Evolutionary conservation across 1,139 yeast species (phyloP), one percentile per base, ranked within the genome.

Genomic region (Yamadazyma epiphylla): DNA sequence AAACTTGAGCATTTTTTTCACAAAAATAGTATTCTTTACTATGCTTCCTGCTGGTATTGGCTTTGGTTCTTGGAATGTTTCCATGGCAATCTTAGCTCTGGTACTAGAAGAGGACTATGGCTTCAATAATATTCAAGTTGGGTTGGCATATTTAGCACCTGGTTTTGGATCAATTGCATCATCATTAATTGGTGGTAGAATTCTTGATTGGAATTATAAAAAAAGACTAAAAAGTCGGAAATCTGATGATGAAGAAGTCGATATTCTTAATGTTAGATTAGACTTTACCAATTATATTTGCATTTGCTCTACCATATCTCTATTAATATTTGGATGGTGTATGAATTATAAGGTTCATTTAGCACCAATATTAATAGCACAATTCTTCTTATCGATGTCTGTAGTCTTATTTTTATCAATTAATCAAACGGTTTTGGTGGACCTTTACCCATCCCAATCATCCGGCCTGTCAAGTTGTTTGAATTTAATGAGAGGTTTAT

Each of bases 281-380:
- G 48, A 49, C 21, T 43, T 55, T 36, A 41, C 55, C 2, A 48
- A 64, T 14, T 42, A 66, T n/a, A 45, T 51, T 4, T 66, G 75
- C 0, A 19, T 34, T 7, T 17, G 20, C 20, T 17, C 25, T 19
- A 52, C 70, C 4, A n/a, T n/a, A n/a, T n/a, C n/a, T n/a, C n/a
- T n/a, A n/a, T 39, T 77, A 1, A 54, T 75, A 0, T 84, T 73
- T 57, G 94, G 91, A 1, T 85, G 95, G 94, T 70, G 84, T 29
- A 43, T 84, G 4, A 61, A 73, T 25, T 48, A 64, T 15, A 51
- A 62, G 9, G 71, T 69, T 0, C 65, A 65, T 25, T 55, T 80
- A 22, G 73, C 80, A 0, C 74, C 74, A 0, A 74, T 85, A 2
- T 50, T 84, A 7, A 59, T 83, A 2, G 63, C 72, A 29, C 62